Base-by-base conservation (phyloP, 768 basidiomycete genomes). In the Kwoniella mangroviensis region DNA sequence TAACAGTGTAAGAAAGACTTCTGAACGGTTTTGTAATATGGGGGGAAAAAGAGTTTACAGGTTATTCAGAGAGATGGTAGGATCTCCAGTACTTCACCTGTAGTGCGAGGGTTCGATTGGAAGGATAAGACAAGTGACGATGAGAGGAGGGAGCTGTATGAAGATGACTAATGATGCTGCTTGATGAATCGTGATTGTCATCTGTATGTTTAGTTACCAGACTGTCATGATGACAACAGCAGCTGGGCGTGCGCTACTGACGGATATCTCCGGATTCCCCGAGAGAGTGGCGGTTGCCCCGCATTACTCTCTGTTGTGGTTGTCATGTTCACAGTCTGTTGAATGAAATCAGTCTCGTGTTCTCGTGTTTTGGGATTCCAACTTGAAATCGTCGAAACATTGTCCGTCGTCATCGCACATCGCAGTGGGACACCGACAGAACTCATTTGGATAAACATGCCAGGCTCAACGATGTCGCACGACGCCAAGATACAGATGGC, bases 401-500 rank as follows among this genome's bases (percentile, higher is more conserved):
- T 34, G 6, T 1, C 34, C 34, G 34, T 34, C 34, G 34, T 34
- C 34, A 34, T 6, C 34, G 21, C 53, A 54, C 11, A n/a, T n/a
- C 24, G 17, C 10, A 34, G 62, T 15, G 49, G 21, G 1, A 34
- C 28, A n/a, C 7, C 52, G 4, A 51, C 21, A 60, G 11, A 13
- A 17, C 4, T 22, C 21, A 26, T 57, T 4, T 7, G 9, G 34
- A 34, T 34, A 34, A 68, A 53, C 15, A 72, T 72, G 71, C 60
- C 71, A 12, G 17, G 26, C n/a, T 21, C 67, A 3, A n/a, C 57
- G 2, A 62, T 72, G 52, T 63, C 74, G 1, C 71, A 62, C 3
- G 71, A 63, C 22, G 73, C 71, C 22, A 68, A 57, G 26, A 74
- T 78, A 11, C 71, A 76, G 58, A 75, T 80, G 59, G 79, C 79